phyloP scores from a whole-genome alignment of 1,284 basidiomycete species.

The Pseudozyma sp. region DNA sequence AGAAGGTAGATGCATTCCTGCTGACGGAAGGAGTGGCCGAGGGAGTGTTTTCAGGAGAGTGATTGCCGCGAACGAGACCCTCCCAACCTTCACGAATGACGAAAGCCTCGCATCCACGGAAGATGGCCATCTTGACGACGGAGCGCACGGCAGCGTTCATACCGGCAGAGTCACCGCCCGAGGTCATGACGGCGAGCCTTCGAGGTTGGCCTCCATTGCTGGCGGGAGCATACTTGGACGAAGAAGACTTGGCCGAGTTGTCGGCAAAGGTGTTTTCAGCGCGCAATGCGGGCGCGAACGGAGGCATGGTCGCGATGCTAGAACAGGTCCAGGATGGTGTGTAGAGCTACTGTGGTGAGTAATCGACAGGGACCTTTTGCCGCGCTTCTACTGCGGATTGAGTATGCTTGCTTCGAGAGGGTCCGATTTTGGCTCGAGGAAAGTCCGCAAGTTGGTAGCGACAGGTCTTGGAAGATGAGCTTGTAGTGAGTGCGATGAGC shows the following conservation, averaged over 20 bases:
- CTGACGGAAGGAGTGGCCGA: conserved; percentile 42
- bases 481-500: neutral
- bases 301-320: conserved; percentile 23
- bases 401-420: neutral
- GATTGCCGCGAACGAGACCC: conserved; percentile 79
- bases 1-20: conserved; percentile 40
- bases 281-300: conserved; percentile 37
- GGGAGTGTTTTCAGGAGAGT: conserved; percentile 44
- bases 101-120: conserved; percentile 74
- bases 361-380: neutral
- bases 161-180: conserved; percentile 93
- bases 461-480: neutral
- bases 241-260: conserved; percentile 18
- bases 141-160: conserved; percentile 68
- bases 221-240: conserved; percentile 29
- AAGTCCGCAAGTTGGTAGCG: neutral
- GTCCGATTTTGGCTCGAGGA: neutral
- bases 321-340: neutral
- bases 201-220: conserved; percentile 42
- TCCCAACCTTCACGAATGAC: conserved; percentile 90
- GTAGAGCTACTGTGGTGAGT: neutral
- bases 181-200: conserved; percentile 86
- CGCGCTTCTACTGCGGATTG: neutral
- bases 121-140: conserved; percentile 68
- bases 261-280: conserved; percentile 34